These are phyloP conservation scores for Periconia sp. DNA, from an alignment of 2,329 filamentous ascomycete species.

Conservation along the genomic window DNA sequence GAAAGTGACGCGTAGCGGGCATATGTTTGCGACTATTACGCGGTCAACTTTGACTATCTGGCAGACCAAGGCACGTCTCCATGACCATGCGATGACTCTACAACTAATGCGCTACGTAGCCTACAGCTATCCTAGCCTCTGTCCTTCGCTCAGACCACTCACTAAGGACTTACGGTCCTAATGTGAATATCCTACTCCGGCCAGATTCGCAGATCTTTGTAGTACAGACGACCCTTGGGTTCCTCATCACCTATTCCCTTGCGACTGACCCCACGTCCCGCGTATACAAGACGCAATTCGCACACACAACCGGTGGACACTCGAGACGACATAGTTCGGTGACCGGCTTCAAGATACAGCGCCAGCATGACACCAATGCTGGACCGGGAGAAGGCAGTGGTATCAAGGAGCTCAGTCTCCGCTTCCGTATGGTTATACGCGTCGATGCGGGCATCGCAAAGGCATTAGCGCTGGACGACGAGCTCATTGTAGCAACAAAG, in stretches of 20 bases:
- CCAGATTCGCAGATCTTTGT: constrained; percentile 93
- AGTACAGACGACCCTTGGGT: constrained; percentile 83
- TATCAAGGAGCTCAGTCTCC: constrained; percentile 84
- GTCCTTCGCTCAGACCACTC: constrained; percentile 83
- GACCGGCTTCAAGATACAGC: constrained; percentile 45
- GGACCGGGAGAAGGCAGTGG: constrained; percentile 83
- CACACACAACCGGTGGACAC: constrained; percentile 55
- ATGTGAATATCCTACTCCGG: constrained; percentile 82
- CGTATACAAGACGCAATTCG: constrained; percentile 85
- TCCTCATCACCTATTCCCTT: constrained; percentile 92
- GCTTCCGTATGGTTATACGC: constrained; percentile 97
- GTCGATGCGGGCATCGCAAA: constrained; percentile 93
- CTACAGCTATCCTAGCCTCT: constrained; percentile 84
- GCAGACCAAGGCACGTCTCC: constrained; percentile 82
- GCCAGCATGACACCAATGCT: constrained; percentile 47
- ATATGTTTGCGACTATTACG: constrained; percentile 88
- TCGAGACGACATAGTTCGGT: constrained; percentile 57
- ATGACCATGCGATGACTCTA: constrained; percentile 14
- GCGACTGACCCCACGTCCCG: constrained; percentile 81
- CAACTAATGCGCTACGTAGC: constrained; percentile 59
- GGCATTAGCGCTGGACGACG: constrained; percentile 87
- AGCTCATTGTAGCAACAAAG: constrained; percentile 86
- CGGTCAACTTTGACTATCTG: constrained; percentile 86
- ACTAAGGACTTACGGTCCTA: constrained; percentile 81
- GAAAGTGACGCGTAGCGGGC: constrained; percentile 77